Evolutionary conservation across 2,329 filamentous ascomycete genomes (phyloP).

Genomic region (Monilinia aucupariae): DNA sequence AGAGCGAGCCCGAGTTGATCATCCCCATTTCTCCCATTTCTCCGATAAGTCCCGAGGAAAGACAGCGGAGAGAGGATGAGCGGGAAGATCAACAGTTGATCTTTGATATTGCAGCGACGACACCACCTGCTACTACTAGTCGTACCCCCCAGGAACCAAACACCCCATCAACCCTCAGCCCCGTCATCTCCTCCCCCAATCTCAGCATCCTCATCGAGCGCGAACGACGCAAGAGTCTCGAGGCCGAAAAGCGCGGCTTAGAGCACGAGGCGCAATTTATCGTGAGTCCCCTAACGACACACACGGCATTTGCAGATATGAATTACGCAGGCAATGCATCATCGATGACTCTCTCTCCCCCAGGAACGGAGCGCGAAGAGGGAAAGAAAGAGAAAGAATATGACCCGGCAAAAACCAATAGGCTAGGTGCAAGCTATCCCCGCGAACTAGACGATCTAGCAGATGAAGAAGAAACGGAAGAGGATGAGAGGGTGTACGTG

Average conservation of each 20-base stretch:
- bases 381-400: not conserved
- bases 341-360: not conserved
- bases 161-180: not conserved
- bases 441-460: not conserved
- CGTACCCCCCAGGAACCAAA: not conserved
- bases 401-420: not conserved
- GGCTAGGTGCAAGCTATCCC: not conserved
- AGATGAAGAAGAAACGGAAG: slow-evolving; percentile 13
- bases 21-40: not conserved
- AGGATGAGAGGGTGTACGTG: slow-evolving; percentile 7
- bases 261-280: slow-evolving; percentile 14
- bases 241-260: slow-evolving; percentile 10
- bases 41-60: not conserved
- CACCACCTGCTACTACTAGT: not conserved
- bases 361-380: not conserved
- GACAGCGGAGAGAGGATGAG: not conserved
- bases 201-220: not conserved
- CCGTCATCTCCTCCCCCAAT: not conserved
- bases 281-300: slow-evolving; percentile 5
- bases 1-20: slow-evolving; percentile 9
- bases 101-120: slow-evolving; percentile 12
- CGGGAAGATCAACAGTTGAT: slow-evolving; percentile 12
- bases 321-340: not conserved
- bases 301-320: not conserved
- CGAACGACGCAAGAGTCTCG: slow-evolving; percentile 10